Evolutionary conservation across 768 basidiomycete species (phyloP).

Genomic region (Leccinum incarnatum): DNA sequence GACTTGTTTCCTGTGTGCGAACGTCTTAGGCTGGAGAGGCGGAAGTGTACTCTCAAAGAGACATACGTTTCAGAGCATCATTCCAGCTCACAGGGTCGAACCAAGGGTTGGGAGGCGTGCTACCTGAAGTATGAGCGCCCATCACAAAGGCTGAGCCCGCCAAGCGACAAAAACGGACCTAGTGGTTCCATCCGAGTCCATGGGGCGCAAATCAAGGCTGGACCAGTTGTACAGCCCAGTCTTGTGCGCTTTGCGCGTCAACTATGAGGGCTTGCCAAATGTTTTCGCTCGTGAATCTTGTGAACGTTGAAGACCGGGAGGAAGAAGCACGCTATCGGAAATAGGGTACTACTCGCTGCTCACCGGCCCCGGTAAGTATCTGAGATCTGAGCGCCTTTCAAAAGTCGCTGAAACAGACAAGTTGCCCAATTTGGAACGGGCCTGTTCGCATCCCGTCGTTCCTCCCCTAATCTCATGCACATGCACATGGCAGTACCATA

Average conservation of each 20-base stretch:
- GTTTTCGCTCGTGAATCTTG: slow-evolving; percentile 14
- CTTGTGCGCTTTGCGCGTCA: slow-evolving; percentile 66
- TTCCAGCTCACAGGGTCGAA: slow-evolving; percentile 61
- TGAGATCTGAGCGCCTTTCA: neutral
- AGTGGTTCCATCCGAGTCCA: slow-evolving; percentile 60
- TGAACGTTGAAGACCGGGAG: slow-evolving; percentile 15
- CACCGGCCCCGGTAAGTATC: slow-evolving; percentile 13
- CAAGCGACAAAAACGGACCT: slow-evolving; percentile 36
- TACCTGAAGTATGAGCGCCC: slow-evolving; percentile 23
- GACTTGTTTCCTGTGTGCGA: slow-evolving; percentile 68
- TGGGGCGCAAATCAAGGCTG: slow-evolving; percentile 53
- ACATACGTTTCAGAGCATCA: slow-evolving; percentile 65
- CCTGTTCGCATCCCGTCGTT: neutral
- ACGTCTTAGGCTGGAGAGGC: slow-evolving; percentile 5
- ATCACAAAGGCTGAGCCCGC: neutral
- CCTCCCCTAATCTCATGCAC: neutral
- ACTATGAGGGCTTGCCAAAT: slow-evolving; percentile 14
- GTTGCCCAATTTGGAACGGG: slow-evolving; percentile 19
- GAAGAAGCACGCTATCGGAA: slow-evolving; percentile 13
- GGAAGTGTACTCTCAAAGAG: slow-evolving; percentile 1
- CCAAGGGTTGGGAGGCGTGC: slow-evolving; percentile 58
- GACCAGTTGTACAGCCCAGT: slow-evolving; percentile 67
- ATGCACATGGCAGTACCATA: neutral
- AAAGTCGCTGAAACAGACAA: slow-evolving; percentile 14
- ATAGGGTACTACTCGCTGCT: slow-evolving; percentile 21